Conservation (phyloP, 176 grass and related monocot species). For the Juncus inflexus region DNA sequence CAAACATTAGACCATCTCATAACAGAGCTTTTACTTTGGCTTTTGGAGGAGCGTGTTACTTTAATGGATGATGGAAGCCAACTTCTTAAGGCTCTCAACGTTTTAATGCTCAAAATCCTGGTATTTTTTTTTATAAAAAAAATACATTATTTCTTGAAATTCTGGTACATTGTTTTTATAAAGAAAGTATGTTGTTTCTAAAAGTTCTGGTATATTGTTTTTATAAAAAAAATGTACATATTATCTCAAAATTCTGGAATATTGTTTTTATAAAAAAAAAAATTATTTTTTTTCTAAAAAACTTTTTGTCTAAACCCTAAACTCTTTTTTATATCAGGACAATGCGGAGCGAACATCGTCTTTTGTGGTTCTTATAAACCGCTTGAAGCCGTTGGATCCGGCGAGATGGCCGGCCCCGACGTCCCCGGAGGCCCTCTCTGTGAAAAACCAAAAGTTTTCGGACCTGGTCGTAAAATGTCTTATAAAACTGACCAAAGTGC, state of each 20-base stretch:
- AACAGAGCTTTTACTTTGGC: constrained; percentile 96
- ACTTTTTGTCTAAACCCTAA: background rate
- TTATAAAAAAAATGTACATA: too few species aligned
- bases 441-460: constrained; percentile 94
- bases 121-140: constrained; percentile 29
- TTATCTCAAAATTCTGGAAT: too few species aligned
- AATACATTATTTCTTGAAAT: constrained; percentile 11
- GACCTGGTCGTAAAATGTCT: constrained; percentile 99
- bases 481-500: constrained; percentile 98
- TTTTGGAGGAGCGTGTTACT: constrained; percentile 96
- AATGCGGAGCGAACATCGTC: constrained; percentile 97
- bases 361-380: constrained; percentile 85
- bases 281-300: constrained; percentile 25
- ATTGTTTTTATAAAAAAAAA: background rate
- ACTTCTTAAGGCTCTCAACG: constrained; percentile 91
- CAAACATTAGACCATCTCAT: constrained; percentile 92
- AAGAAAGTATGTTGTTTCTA: constrained; percentile 17
- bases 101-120: constrained; percentile 99
- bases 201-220: background rate
- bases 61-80: constrained; percentile 99
- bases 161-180: constrained; percentile 2
- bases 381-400: constrained; percentile 81
- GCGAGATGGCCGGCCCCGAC: constrained; percentile 80
- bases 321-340: constrained; percentile 56
- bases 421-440: constrained; percentile 51